phyloP scores from a whole-genome alignment of 2,329 filamentous ascomycete genomes.

The Alternaria infectoria region DNA sequence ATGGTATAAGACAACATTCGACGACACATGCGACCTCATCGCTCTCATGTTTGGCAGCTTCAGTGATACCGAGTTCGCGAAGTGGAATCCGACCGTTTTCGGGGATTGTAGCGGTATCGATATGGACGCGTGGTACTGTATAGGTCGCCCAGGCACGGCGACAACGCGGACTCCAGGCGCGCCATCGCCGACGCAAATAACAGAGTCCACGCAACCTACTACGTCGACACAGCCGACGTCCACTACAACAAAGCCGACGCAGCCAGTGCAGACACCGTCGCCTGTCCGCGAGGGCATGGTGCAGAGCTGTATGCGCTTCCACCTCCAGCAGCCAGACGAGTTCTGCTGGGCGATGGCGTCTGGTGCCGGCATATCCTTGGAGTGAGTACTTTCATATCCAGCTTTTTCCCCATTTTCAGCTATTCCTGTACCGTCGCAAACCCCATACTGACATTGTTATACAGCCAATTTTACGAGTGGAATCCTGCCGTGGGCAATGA shows the following conservation, averaged over 20 bases:
- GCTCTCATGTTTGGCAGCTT: constrained; percentile 1
- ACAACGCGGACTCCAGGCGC: neutral
- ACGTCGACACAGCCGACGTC: neutral
- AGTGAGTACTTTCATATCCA: neutral
- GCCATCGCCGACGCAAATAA: neutral
- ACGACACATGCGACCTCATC: neutral
- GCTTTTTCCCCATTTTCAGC: too few relatives aligned
- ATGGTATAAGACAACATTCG: neutral
- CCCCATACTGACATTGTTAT: neutral
- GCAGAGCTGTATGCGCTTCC: neutral
- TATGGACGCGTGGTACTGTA: neutral
- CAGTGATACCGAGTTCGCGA: neutral
- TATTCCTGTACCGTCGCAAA: too few relatives aligned
- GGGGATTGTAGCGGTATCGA: neutral
- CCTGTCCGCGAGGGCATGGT: neutral
- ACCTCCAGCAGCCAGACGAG: neutral
- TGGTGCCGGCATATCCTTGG: neutral
- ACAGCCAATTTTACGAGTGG: neutral
- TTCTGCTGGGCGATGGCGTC: neutral
- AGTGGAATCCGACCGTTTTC: neutral
- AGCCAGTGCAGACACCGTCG: constrained; percentile 1
- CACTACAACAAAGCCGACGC: neutral
- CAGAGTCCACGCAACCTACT: neutral
- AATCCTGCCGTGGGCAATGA: constrained; percentile 1
- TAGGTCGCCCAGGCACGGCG: neutral